Evolutionary conservation across 2,329 filamentous ascomycete genomes (phyloP), one percentile per base, ranked within the genome.

Genomic region (Epicoccum sorghinum): DNA sequence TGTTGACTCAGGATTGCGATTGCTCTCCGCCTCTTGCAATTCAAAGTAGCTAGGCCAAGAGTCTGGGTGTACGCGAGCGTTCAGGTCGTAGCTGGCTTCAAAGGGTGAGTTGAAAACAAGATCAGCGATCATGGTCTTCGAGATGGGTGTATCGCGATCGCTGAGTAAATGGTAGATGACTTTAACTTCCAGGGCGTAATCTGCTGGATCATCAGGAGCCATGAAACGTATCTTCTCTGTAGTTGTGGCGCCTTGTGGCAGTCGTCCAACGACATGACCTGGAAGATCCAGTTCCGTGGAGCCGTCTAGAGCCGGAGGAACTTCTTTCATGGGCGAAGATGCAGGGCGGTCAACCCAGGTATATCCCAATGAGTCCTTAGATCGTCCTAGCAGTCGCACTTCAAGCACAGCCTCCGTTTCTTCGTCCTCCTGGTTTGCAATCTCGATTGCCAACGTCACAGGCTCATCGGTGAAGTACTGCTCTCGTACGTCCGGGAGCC

Each of bases 31-130:
- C n/a, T 75, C 69, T 35, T 86, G 82, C 14, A 83, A 78, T 47
- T 86, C 82, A 73, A 98, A 99, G 65, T 96, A 87, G 70, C 88
- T 92, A 1, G 95, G 93, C 93, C 95, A 99, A 2, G 86, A 81
- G 43, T 89, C 87, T 0, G 83, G 75, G 72, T 97, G 89, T 3
- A 96, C 80, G 8, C 89, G 84, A 9, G 95, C 92, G 10, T 88
- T 82, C 58, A 98, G 86, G 58, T 96, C 91, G 72, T 96, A 97
- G 67, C 90, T 95, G 13, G 92, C 90, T 75, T 96, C 92, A 65
- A 99, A 98, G 0, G 93, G 91, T 44, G 86, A 88, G 48, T 91
- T 86, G 50, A 97, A 83, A 33, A 86, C 83, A 4, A 98, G 74
- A 47, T 88, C 86, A 35, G 89, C 82, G 1, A 85, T 81, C 22